These are phyloP conservation scores for Vitellaria paradoxa DNA, from an alignment of 179 eudicot genomes.

Conservation along the genomic window DNA sequence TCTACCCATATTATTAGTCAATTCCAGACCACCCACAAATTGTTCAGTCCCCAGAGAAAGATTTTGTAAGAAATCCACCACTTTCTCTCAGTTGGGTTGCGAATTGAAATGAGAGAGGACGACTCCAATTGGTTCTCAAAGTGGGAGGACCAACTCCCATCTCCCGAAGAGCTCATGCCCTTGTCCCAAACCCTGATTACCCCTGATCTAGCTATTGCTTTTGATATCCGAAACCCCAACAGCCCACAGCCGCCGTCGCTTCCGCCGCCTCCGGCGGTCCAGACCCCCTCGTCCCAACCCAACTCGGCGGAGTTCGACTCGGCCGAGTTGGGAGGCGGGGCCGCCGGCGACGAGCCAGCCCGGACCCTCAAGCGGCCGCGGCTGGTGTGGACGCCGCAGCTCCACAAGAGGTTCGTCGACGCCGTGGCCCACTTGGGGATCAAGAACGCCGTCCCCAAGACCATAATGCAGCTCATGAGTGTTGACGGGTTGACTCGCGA, in stretches of 20 bases:
- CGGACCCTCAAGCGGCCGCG: slow-evolving; percentile 60
- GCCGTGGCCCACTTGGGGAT: slow-evolving; percentile 75
- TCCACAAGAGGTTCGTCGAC: slow-evolving; percentile 66
- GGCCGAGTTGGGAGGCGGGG: slow-evolving; percentile 41
- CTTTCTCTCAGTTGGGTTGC: not conserved
- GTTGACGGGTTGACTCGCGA: slow-evolving; percentile 72
- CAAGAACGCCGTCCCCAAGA: slow-evolving; percentile 70
- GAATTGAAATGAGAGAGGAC: slow-evolving; percentile 59
- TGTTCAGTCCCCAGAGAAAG: not conserved
- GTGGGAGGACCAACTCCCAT: slow-evolving; percentile 84
- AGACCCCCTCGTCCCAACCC: slow-evolving; percentile 14
- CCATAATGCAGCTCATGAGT: slow-evolving; percentile 75
- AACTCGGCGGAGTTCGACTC: slow-evolving; percentile 52
- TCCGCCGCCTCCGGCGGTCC: slow-evolving; percentile 17
- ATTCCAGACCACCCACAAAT: not conserved
- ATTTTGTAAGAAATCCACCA: too few relatives aligned
- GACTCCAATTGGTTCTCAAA: slow-evolving; percentile 84
- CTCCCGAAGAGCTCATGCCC: slow-evolving; percentile 83
- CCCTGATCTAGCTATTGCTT: slow-evolving; percentile 83
- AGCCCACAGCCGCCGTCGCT: slow-evolving; percentile 23
- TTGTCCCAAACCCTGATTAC: slow-evolving; percentile 81
- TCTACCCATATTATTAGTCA: too few relatives aligned
- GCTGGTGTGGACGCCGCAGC: slow-evolving; percentile 76
- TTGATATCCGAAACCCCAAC: slow-evolving; percentile 50
- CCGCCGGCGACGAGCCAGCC: slow-evolving; percentile 47